These are phyloP conservation scores for Helotiales sp. DNA, from an alignment of 2,329 filamentous ascomycete species.

Conservation along the genomic window DNA sequence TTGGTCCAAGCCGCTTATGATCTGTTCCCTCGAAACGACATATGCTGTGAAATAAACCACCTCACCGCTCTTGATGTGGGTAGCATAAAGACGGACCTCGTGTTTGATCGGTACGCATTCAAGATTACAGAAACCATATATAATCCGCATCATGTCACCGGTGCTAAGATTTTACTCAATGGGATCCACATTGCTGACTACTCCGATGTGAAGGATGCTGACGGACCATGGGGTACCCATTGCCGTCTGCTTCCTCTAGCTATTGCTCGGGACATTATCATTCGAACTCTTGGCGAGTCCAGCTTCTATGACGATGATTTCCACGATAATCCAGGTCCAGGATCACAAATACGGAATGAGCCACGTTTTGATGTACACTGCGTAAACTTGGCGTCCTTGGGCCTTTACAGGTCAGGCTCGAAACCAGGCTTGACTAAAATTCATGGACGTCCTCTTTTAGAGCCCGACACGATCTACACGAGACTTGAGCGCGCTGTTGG, in stretches of 20 bases:
- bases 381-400: background rate
- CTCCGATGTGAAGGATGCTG: too few relatives aligned
- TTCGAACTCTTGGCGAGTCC: background rate
- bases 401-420: too few relatives aligned
- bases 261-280: too few relatives aligned
- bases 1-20: background rate
- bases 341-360: background rate
- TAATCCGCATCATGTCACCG: background rate
- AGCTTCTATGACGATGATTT: background rate
- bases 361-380: background rate
- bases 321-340: background rate
- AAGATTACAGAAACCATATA: background rate
- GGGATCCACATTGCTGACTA: background rate
- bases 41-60: too few relatives aligned
- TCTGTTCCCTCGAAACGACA: background rate
- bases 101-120: background rate
- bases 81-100: background rate
- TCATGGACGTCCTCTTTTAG: too few relatives aligned
- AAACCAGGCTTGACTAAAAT: too few relatives aligned
- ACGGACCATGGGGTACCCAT: too few relatives aligned
- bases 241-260: too few relatives aligned
- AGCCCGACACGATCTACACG: too few relatives aligned
- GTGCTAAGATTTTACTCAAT: background rate
- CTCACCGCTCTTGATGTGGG: too few relatives aligned
- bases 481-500: too few relatives aligned